These are phyloP conservation scores for Pterocarpus santalinus DNA, from an alignment of 306 rosid genomes.

Conservation along the genomic window DNA sequence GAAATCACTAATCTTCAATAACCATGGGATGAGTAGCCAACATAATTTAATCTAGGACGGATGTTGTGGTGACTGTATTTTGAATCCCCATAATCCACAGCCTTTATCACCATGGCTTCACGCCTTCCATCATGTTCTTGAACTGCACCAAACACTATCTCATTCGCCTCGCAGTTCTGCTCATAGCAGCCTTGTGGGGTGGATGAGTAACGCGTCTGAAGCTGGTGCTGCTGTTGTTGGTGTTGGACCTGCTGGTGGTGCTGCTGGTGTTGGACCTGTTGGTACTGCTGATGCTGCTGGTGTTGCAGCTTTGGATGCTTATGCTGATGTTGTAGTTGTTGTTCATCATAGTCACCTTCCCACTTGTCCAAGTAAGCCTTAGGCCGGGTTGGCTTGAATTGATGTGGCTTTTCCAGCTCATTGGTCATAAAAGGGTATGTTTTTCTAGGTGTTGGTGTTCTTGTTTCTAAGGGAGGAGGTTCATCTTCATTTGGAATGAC, in stretches of 20 bases:
- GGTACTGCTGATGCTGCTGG: conserved; percentile 37
- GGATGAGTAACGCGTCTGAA: conserved; percentile 72
- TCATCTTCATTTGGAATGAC: conserved; percentile 88
- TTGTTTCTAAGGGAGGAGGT: conserved; percentile 82
- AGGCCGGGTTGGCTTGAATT: conserved; percentile 56
- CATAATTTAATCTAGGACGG: conserved; percentile 74
- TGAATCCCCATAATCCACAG: conserved; percentile 88
- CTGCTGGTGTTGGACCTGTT: conserved; percentile 47
- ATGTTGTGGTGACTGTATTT: conserved; percentile 72
- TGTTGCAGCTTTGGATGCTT: conserved; percentile 37
- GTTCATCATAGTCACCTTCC: conserved; percentile 63
- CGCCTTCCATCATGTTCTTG: conserved; percentile 91
- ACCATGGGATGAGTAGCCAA: conserved; percentile 63
- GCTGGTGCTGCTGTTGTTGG: conserved; percentile 62
- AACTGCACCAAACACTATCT: conserved; percentile 96
- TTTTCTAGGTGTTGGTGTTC: conserved; percentile 63
- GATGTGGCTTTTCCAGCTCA: conserved; percentile 71
- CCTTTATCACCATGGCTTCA: conserved; percentile 90
- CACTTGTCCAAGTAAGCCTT: conserved; percentile 61
- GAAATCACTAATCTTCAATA: conserved; percentile 56
- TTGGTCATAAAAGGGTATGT: conserved; percentile 68
- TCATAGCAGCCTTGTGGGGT: conserved; percentile 76
- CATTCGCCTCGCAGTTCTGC: conserved; percentile 79
- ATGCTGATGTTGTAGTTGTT: conserved; percentile 28
- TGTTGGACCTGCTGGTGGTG: conserved; percentile 50